Conservation (phyloP, 176 grass and related monocot genomes). For the Triticum monococcum region DNA sequence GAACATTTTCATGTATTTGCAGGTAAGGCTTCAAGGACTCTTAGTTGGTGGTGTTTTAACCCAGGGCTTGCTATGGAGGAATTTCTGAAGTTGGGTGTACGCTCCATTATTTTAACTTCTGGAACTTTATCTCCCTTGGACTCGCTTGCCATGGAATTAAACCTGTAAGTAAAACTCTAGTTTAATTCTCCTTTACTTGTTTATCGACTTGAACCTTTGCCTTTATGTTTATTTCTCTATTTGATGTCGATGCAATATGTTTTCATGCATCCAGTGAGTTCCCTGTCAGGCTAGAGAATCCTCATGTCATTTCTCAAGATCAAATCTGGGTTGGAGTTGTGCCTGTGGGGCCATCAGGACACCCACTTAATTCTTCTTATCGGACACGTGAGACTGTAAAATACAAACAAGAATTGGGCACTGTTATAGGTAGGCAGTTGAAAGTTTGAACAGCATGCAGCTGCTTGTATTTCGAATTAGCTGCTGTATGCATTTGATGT, state of each 20-base stretch:
- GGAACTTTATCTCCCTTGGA: slow-evolving; percentile 96
- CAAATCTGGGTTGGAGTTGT: slow-evolving; percentile 94
- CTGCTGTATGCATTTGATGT: not conserved
- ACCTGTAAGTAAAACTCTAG: slow-evolving; percentile 63
- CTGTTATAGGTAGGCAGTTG: slow-evolving; percentile 63
- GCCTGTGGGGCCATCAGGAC: slow-evolving; percentile 81
- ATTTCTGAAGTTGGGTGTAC: slow-evolving; percentile 80
- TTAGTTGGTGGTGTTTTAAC: slow-evolving; percentile 99
- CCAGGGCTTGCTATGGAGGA: slow-evolving; percentile 94
- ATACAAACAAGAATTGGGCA: slow-evolving; percentile 97
- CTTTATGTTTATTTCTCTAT: slow-evolving; percentile 23
- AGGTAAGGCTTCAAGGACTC: slow-evolving; percentile 76
- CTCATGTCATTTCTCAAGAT: slow-evolving; percentile 86
- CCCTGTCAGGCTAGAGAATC: slow-evolving; percentile 95
- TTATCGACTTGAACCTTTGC: slow-evolving; percentile 22
- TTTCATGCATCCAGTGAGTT: slow-evolving; percentile 69
- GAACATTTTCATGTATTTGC: slow-evolving; percentile 31
- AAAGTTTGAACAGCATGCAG: slow-evolving; percentile 17
- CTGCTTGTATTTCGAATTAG: slow-evolving; percentile 27
- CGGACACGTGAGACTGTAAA: slow-evolving; percentile 71
- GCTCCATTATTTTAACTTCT: slow-evolving; percentile 93
- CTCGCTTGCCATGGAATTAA: slow-evolving; percentile 93
- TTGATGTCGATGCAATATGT: slow-evolving; percentile 26
- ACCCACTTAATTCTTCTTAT: slow-evolving; percentile 95
- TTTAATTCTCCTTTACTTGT: slow-evolving; percentile 26